Conservation (phyloP, 2,329 filamentous ascomycete species). For the Nothopassalora personata region DNA sequence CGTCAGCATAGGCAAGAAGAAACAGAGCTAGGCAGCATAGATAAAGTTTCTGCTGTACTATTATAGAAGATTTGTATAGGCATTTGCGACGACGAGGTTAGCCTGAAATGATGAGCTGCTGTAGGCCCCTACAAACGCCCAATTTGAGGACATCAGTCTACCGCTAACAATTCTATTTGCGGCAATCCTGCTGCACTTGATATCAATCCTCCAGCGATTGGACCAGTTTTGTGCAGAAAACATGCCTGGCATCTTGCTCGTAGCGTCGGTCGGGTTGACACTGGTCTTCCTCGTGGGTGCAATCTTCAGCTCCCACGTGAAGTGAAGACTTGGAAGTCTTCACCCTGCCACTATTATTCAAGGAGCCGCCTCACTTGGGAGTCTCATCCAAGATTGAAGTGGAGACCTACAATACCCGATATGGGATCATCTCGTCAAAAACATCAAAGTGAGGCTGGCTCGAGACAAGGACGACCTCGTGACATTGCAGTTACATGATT, state of each 20-base stretch:
- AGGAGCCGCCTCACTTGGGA: neutral
- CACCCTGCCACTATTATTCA: neutral
- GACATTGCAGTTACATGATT: neutral
- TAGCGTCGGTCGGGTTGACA: neutral
- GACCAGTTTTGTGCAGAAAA: no score
- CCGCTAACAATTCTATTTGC: no score
- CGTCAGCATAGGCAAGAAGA: slow-evolving; percentile 61
- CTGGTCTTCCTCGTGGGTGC: neutral
- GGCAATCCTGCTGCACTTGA: no score
- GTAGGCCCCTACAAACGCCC: neutral
- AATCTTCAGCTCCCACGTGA: neutral
- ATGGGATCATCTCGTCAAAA: neutral
- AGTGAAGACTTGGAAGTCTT: neutral
- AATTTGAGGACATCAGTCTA: neutral
- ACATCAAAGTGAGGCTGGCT: neutral
- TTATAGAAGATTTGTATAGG: slow-evolving; percentile 5
- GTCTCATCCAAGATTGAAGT: neutral
- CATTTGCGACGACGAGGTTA: neutral
- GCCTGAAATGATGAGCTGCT: neutral
- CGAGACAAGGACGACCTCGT: neutral
- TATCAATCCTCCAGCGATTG: no score
- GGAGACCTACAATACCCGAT: neutral
- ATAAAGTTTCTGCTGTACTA: slow-evolving; percentile 7
- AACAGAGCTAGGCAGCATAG: slow-evolving; percentile 15
- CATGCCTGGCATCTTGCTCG: neutral